Base-by-base conservation (phyloP, 1,284 basidiomycete species). In the Ganoderma leucocontextum region DNA sequence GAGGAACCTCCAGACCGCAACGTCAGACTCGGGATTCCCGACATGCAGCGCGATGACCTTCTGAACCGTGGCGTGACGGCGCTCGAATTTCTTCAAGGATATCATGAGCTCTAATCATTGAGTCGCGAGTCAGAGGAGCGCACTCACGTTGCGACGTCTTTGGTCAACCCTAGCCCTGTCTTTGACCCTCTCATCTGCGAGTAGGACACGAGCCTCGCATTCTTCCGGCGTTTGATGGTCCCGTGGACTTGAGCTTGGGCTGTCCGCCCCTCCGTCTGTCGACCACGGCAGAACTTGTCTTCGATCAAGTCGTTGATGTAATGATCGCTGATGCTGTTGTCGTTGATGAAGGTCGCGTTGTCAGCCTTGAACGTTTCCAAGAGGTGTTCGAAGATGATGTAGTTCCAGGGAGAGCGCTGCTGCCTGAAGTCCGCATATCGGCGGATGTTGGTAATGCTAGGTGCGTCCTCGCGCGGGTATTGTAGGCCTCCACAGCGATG, bases 161-260 rank as follows among this genome's bases (percentile, higher is more conserved):
- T 12, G 10, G 15, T 53, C 29, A 6, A n/a, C 12, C 10, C 49
- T 29, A 15, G 49, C 49, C 13, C 49, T 53, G 29, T 33, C 29
- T 17, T 53, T 33, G 9, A 53, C 5, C 25, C 13, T 53, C 49
- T 53, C 25, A 5, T 53, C 49, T 33, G 10, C 49, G 13, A 53
- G 49, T 12, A 29, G 25, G 49, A 53, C 49, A 15, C 49, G 49
- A 53, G 49, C 25, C 25, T 53, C 29, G 49, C 49, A 53, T 29
- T 53, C 49, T 33, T 53, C 49, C 12, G 49, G 12, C 10, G 49
- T 53, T 25, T 53, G 12, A 53, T 4, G 8, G 13, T 10, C 9
- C 49, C 49, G 49, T 53, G 49, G 49, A 53, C 49, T 25, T 53
- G 49, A 53, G 49, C 49, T 53, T 53, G 49, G 49, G 49, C 29